phyloP scores from a whole-genome alignment of 371 early-diverging fungal species.

The Mucor indicus region DNA sequence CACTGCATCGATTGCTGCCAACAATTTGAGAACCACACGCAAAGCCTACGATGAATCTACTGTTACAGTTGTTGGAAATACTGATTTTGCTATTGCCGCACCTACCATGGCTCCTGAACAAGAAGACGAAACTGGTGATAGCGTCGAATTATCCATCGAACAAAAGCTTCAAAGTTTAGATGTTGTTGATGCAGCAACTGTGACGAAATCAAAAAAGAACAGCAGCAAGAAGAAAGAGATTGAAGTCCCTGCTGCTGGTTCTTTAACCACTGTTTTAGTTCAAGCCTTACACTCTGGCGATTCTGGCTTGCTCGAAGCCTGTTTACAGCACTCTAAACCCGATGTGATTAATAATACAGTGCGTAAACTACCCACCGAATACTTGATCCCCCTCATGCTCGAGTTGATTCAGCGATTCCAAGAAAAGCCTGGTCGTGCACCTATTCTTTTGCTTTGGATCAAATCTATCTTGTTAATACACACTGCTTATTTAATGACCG shows the following conservation, averaged over 20 bases:
- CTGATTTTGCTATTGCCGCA: constrained; percentile 38
- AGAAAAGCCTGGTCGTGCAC: constrained; percentile 65
- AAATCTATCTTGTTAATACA: constrained; percentile 68
- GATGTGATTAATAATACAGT: constrained; percentile 70
- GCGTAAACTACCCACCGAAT: constrained; percentile 63
- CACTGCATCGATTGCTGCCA: constrained; percentile 49
- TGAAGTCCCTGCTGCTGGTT: constrained; percentile 46
- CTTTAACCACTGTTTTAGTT: constrained; percentile 69
- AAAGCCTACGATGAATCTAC: constrained; percentile 49
- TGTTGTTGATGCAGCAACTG: constrained; percentile 27
- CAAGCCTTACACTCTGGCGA: constrained; percentile 81
- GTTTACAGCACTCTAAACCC: constrained; percentile 57
- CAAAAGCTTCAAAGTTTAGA: constrained; percentile 31
- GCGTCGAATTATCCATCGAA: constrained; percentile 33
- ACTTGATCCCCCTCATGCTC: constrained; percentile 72
- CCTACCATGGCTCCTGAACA: constrained; percentile 21
- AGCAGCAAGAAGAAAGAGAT: constrained; percentile 20
- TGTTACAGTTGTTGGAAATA: constrained; percentile 39
- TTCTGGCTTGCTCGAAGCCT: constrained; percentile 60
- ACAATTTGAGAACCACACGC: constrained; percentile 47
- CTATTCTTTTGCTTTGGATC: constrained; percentile 71
- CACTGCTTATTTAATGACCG: constrained; percentile 69
- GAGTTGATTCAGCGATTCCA: constrained; percentile 65
- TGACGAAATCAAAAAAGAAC: constrained; percentile 7
- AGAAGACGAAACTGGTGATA: constrained; percentile 7